Percentiles rank a stretch among this genome's conserved stretches.
Conservation (phyloP, 306 rosid genomes). For the Parietaria judaica region DNA sequence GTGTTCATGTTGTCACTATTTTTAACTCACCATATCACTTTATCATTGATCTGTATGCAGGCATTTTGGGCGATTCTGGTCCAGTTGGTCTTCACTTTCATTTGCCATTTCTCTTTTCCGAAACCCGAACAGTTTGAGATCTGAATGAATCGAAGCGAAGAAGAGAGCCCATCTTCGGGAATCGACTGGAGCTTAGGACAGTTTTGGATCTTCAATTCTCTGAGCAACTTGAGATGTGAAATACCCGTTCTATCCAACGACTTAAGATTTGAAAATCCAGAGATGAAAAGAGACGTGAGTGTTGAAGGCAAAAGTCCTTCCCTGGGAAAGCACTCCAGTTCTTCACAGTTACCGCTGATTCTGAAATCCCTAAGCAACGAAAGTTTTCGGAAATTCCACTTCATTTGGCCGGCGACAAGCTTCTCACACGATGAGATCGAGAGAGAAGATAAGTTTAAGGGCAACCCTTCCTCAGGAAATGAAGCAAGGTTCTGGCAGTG, state of each 20-base stretch:
- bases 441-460: neutral
- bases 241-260: neutral
- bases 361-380: neutral
- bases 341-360: neutral
- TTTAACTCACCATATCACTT: neutral
- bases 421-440: neutral
- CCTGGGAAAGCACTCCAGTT: slow-evolving; percentile 6
- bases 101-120: neutral
- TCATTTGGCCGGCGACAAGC: neutral
- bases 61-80: neutral
- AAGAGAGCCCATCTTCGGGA: neutral
- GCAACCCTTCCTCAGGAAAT: slow-evolving; percentile 4
- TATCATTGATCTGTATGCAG: neutral
- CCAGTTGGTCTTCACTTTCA: slow-evolving; percentile 1
- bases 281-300: neutral
- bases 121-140: neutral
- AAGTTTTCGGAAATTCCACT: neutral
- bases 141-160: neutral
- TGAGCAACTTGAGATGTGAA: neutral
- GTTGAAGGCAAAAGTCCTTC: neutral
- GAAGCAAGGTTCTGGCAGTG: slow-evolving; percentile 5
- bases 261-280: neutral
- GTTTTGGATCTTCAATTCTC: rapidly evolving
- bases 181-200: neutral
- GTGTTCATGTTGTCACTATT: too few species aligned